Evolutionary conservation across 2,329 filamentous ascomycete species (phyloP).

Genomic region (Grosmannia penicillata): DNA sequence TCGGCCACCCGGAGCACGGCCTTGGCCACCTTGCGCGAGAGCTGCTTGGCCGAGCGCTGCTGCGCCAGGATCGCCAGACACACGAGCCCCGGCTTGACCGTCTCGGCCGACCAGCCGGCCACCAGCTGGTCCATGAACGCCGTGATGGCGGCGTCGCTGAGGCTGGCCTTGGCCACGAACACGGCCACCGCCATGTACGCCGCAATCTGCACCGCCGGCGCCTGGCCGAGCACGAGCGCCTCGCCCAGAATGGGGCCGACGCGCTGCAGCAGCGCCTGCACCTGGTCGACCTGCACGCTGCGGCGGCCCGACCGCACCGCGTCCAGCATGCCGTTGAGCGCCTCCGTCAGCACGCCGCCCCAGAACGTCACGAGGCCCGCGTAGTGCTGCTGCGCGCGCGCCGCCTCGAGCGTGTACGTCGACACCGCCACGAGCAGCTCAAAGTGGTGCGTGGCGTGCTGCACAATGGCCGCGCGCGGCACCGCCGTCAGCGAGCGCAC

Average conservation of each 20-base stretch:
- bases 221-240: conserved; percentile 59
- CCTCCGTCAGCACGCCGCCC: conserved; percentile 76
- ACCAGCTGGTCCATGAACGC: conserved; percentile 83
- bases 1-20: conserved; percentile 49
- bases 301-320: conserved; percentile 59
- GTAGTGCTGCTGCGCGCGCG: conserved; percentile 58
- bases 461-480: conserved; percentile 68
- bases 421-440: conserved; percentile 66
- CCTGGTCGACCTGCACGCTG: conserved; percentile 63
- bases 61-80: conserved; percentile 73
- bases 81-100: conserved; percentile 56
- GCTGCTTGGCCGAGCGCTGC: conserved; percentile 53
- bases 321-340: conserved; percentile 71
- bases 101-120: conserved; percentile 60
- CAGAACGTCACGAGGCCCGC: conserved; percentile 75
- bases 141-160: conserved; percentile 68
- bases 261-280: conserved; percentile 60
- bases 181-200: conserved; percentile 87
- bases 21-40: conserved; percentile 57
- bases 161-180: conserved; percentile 65
- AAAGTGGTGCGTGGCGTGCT: conserved; percentile 66
- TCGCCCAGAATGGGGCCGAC: conserved; percentile 59
- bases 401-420: conserved; percentile 60
- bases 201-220: conserved; percentile 66
- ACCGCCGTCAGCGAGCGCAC: conserved; percentile 61